These are phyloP conservation scores for Tranzscheliella williamsii DNA, from an alignment of 1,284 basidiomycete genomes.

Conservation along the genomic window DNA sequence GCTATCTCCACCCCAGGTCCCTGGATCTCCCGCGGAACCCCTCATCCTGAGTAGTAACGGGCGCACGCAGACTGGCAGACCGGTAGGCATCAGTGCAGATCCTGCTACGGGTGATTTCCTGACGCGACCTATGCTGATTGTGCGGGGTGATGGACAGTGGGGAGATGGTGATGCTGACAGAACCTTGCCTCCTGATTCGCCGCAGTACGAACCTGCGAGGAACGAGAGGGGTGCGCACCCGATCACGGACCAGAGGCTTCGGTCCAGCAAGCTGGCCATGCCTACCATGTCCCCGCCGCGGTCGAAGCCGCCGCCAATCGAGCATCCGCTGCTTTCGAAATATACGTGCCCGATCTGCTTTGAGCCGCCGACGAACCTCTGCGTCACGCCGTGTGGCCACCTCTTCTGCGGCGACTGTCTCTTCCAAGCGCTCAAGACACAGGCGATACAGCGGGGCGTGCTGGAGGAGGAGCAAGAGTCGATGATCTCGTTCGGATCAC, in stretches of 20 bases:
- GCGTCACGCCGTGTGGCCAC: conserved; percentile 52
- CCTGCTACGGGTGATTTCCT: conserved; percentile 22
- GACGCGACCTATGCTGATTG: conserved; percentile 18
- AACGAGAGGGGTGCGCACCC: conserved; percentile 14
- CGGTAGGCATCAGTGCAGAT: conserved; percentile 20
- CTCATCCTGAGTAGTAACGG: too few relatives aligned
- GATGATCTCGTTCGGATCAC: conserved; percentile 2
- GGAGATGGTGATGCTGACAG: conserved; percentile 1
- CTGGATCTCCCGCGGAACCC: not conserved
- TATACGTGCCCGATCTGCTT: conserved; percentile 57
- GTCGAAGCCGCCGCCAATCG: conserved; percentile 34
- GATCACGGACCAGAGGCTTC: conserved; percentile 30
- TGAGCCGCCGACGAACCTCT: conserved; percentile 37
- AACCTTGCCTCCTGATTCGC: conserved; percentile 12
- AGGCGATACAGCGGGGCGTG: conserved; percentile 30
- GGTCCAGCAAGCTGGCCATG: conserved; percentile 15
- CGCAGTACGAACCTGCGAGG: not conserved
- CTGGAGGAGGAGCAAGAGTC: conserved; percentile 24
- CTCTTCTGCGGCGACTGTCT: conserved; percentile 55
- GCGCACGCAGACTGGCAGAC: too few relatives aligned
- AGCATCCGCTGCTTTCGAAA: conserved; percentile 38
- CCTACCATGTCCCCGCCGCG: conserved; percentile 30
- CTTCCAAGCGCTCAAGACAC: conserved; percentile 45
- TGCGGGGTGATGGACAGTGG: conserved; percentile 1
- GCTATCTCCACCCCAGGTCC: not conserved